A percentile compares a stretch with the other conserved stretches of the same genome.
These are phyloP conservation scores for Meyerozyma elateridarum DNA, from an alignment of 1,139 yeast species.

Conservation along the genomic window DNA sequence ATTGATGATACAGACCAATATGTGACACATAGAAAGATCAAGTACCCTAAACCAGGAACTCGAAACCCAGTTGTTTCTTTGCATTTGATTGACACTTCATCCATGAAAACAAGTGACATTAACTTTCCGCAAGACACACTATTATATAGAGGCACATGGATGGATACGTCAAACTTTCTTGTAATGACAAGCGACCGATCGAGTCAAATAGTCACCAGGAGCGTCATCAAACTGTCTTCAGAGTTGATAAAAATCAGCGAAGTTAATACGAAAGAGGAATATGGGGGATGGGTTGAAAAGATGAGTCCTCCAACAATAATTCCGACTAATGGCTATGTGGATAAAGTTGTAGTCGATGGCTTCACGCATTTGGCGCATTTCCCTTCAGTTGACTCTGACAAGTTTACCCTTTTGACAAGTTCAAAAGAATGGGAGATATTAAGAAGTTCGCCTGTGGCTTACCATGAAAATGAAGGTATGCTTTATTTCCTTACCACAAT, in stretches of 20 bases:
- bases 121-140: slow-evolving; percentile 38
- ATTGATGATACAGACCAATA: slow-evolving; percentile 40
- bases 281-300: slow-evolving; percentile 55
- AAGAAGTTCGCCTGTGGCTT: slow-evolving; percentile 50
- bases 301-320: slow-evolving; percentile 30
- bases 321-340: slow-evolving; percentile 59
- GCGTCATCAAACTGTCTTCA: slow-evolving; percentile 43
- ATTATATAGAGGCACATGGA: slow-evolving; percentile 73
- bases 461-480: slow-evolving; percentile 44
- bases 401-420: slow-evolving; percentile 46
- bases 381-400: slow-evolving; percentile 38
- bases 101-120: slow-evolving; percentile 16
- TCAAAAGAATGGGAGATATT: slow-evolving; percentile 67
- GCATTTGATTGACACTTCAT: slow-evolving; percentile 36
- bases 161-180: slow-evolving; percentile 49
- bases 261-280: slow-evolving; percentile 38
- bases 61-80: slow-evolving; percentile 60
- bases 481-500: slow-evolving; percentile 66
- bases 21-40: slow-evolving; percentile 48
- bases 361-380: slow-evolving; percentile 69
- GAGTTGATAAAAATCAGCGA: slow-evolving; percentile 14
- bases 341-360: slow-evolving; percentile 61
- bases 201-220: slow-evolving; percentile 56
- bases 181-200: slow-evolving; percentile 69
- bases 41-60: slow-evolving; percentile 90